Evolutionary conservation across 2,329 filamentous ascomycete species (phyloP).

Genomic region (Fusarium dimerum): DNA sequence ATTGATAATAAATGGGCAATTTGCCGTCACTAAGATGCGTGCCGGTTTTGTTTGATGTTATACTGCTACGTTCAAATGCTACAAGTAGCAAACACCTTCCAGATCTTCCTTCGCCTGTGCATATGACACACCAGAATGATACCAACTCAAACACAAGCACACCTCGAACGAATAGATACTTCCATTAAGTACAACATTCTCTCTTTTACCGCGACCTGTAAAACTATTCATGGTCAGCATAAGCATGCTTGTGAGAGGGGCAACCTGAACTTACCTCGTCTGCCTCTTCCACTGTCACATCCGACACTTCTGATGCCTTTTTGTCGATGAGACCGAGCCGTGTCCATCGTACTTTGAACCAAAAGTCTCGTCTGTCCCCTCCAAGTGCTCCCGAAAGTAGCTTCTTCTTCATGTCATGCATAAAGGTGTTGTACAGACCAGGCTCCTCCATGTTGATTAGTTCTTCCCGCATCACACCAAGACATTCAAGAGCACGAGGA

Average conservation of each 20-base stretch:
- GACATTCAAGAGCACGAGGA: constrained; percentile 70
- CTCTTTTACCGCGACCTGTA: constrained; percentile 36
- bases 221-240: constrained; percentile 36
- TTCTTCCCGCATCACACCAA: constrained; percentile 78
- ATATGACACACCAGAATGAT: neutral
- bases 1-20: too few relatives aligned
- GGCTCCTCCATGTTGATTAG: constrained; percentile 76
- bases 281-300: constrained; percentile 71
- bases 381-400: constrained; percentile 69
- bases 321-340: constrained; percentile 74
- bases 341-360: constrained; percentile 69
- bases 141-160: neutral
- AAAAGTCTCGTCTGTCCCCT: constrained; percentile 80
- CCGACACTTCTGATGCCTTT: constrained; percentile 61
- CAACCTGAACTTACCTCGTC: constrained; percentile 48
- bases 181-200: neutral
- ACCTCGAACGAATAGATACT: constrained; percentile 4
- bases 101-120: too few relatives aligned
- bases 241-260: neutral
- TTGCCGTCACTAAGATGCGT: too few relatives aligned
- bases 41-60: too few relatives aligned
- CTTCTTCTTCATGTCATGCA: constrained; percentile 70
- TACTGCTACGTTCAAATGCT: too few relatives aligned
- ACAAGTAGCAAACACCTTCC: too few relatives aligned
- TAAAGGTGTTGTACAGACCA: constrained; percentile 72